phyloP scores from a whole-genome alignment of 1,284 basidiomycete genomes.

The Sanghuangporus sanghuang region DNA sequence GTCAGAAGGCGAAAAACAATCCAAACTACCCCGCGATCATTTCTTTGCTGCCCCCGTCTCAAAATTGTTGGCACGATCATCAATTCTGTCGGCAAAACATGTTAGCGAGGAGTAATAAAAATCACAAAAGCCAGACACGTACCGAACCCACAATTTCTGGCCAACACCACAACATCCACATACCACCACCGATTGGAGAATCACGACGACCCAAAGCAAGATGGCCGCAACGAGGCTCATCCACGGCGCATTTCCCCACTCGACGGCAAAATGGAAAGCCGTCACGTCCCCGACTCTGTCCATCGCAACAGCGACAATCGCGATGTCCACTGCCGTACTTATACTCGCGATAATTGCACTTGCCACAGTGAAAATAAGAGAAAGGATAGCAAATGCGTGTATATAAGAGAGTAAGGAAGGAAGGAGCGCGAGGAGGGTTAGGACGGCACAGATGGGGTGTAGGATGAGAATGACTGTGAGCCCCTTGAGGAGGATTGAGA shows the following conservation, averaged over 20 bases:
- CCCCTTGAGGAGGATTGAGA: slow-evolving; percentile 45
- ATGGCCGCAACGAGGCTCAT: slow-evolving; percentile 53
- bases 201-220: slow-evolving; percentile 54
- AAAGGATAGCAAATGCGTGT: slow-evolving; percentile 45
- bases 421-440: slow-evolving; percentile 44
- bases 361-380: slow-evolving; percentile 52
- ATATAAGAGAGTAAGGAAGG: slow-evolving; percentile 32
- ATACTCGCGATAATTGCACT: slow-evolving; percentile 48
- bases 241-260: slow-evolving; percentile 68
- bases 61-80: neutral
- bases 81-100: neutral
- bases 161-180: slow-evolving; percentile 65
- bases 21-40: neutral
- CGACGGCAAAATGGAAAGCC: slow-evolving; percentile 39
- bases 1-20: neutral
- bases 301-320: slow-evolving; percentile 47
- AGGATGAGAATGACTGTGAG: slow-evolving; percentile 50
- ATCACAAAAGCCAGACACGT: neutral
- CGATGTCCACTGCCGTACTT: slow-evolving; percentile 57
- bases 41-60: neutral
- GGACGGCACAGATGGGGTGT: slow-evolving; percentile 53
- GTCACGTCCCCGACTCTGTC: slow-evolving; percentile 37
- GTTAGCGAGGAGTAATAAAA: neutral
- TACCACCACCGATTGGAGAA: slow-evolving; percentile 53
- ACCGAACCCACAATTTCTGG: slow-evolving; percentile 28